Base-by-base conservation (phyloP, 805 yeast species). In the Metschnikowia drakensbergensis region DNA sequence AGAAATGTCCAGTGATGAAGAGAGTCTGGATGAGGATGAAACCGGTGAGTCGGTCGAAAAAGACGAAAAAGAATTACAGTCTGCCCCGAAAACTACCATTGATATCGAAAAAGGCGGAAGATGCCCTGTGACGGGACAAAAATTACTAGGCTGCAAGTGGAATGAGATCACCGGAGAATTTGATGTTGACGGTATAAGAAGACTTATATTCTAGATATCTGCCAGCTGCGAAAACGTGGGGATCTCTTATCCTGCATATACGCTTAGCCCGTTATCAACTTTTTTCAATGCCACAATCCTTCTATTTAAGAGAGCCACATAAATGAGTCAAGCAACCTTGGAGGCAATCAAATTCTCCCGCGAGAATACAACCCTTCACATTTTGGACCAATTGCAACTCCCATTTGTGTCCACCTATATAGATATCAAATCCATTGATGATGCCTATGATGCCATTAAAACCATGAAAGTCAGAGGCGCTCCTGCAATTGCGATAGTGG, bases 381-480 rank as follows among this genome's bases (percentile, higher is more conserved):
- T 91, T 29, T 69, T 92, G 52, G 95, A 94, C 65, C 99, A 92
- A 66, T 75, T 90, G 11, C 65, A 80, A 31, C 77, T 92, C 33
- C 99, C 99, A 0, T 89, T 88, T 56, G 76, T 84, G 45, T 81
- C 95, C 0, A 75, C 72, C 42, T 92, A 88, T 65, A 69, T 91
- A 22, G 63, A 74, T 1, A 79, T 92, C 49, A 55, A 69, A 34
- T 70, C 81, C 13, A 81, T 88, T 44, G 83, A 83, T 41, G 90
- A 85, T 63, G 97, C 96, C 3, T 88, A 71, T 66, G 75, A 76
- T 17, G 96, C 87, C n/a, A 92, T 92, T 65, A 84, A 82, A 61
- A 75, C 75, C 49, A 92, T 92, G 99, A 90, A 88, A 59, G 97
- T 95, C 4, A 77, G 99, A 64, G 99, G 99, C 34, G 99, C 99